These are phyloP conservation scores for Colletotrichum navitas DNA, from an alignment of 2,329 filamentous ascomycete genomes.

Conservation along the genomic window DNA sequence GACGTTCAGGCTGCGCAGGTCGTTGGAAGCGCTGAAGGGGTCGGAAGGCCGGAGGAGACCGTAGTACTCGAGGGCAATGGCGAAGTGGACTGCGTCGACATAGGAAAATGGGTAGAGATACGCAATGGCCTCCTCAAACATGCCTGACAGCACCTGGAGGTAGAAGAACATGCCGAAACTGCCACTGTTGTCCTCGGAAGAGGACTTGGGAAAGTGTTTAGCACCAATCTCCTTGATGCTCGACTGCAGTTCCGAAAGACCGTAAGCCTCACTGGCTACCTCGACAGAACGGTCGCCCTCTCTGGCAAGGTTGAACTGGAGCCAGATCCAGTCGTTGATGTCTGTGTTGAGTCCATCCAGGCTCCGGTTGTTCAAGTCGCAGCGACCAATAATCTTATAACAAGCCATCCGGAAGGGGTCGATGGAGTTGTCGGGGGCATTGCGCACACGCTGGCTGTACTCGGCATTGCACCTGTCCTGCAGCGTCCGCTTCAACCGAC, in stretches of 20 bases:
- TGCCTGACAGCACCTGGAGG: slow-evolving; percentile 87
- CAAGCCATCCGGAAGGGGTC: slow-evolving; percentile 97
- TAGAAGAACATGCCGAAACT: slow-evolving; percentile 94
- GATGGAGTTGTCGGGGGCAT: slow-evolving; percentile 86
- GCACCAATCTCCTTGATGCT: slow-evolving; percentile 91
- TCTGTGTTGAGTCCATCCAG: slow-evolving; percentile 73
- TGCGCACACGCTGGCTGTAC: slow-evolving; percentile 86
- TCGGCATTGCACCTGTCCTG: slow-evolving; percentile 91
- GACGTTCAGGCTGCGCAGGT: slow-evolving; percentile 75
- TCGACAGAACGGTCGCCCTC: slow-evolving; percentile 74
- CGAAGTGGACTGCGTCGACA: slow-evolving; percentile 94
- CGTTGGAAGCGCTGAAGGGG: slow-evolving; percentile 79
- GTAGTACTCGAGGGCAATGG: slow-evolving; percentile 89
- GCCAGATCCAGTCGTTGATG: slow-evolving; percentile 79
- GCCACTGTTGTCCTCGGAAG: slow-evolving; percentile 80
- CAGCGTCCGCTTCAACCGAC: slow-evolving; percentile 81
- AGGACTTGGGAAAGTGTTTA: slow-evolving; percentile 88
- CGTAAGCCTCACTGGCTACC: slow-evolving; percentile 75
- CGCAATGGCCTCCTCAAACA: slow-evolving; percentile 93
- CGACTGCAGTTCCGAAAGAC: slow-evolving; percentile 76
- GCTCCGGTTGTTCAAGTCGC: slow-evolving; percentile 74
- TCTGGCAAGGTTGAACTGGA: slow-evolving; percentile 77
- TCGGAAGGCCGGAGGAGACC: slow-evolving; percentile 89
- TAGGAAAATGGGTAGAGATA: slow-evolving; percentile 94
- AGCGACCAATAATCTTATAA: slow-evolving; percentile 95